A percentile compares a stretch with the other conserved stretches of the same genome.
phyloP scores from a whole-genome alignment of 208 protist genomes.

The Leishmania turanica region DNA sequence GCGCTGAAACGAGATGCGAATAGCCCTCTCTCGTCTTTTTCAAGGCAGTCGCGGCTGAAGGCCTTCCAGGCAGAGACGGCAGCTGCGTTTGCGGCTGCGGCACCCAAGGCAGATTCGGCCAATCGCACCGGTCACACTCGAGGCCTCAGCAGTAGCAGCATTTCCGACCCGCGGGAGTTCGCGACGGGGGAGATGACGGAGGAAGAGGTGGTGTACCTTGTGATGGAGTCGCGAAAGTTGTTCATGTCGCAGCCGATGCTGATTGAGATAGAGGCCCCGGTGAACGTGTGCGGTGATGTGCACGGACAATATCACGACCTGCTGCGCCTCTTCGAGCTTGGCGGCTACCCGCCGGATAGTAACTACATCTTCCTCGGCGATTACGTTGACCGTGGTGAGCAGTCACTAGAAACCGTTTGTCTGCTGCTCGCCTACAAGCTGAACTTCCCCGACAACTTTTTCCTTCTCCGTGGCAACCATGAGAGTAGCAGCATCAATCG shows the following conservation, averaged over 20 bases:
- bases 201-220: slow-evolving; percentile 73
- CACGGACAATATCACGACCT: slow-evolving; percentile 88
- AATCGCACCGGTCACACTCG: slow-evolving; percentile 22
- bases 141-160: neutral
- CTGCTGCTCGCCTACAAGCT: slow-evolving; percentile 87
- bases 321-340: slow-evolving; percentile 75
- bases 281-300: slow-evolving; percentile 88
- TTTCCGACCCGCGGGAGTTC: neutral
- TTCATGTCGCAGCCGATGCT: slow-evolving; percentile 93
- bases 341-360: slow-evolving; percentile 38
- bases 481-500: slow-evolving; percentile 80
- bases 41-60: slow-evolving; percentile 46
- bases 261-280: slow-evolving; percentile 78
- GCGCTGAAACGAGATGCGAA: slow-evolving; percentile 18
- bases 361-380: slow-evolving; percentile 98
- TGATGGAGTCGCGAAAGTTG: slow-evolving; percentile 76
- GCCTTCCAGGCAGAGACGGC: slow-evolving; percentile 38
- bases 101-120: slow-evolving; percentile 13
- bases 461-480: slow-evolving; percentile 92
- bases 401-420: slow-evolving; percentile 72
- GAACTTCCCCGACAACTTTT: slow-evolving; percentile 81
- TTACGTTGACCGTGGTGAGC: slow-evolving; percentile 96
- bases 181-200: slow-evolving; percentile 52
- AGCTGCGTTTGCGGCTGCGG: slow-evolving; percentile 4
- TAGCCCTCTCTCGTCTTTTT: slow-evolving; percentile 36